Percentiles rank a stretch among this genome's conserved stretches.
Conservation (phyloP, 345 rosid genomes). For the Rhizophora apiculata region DNA sequence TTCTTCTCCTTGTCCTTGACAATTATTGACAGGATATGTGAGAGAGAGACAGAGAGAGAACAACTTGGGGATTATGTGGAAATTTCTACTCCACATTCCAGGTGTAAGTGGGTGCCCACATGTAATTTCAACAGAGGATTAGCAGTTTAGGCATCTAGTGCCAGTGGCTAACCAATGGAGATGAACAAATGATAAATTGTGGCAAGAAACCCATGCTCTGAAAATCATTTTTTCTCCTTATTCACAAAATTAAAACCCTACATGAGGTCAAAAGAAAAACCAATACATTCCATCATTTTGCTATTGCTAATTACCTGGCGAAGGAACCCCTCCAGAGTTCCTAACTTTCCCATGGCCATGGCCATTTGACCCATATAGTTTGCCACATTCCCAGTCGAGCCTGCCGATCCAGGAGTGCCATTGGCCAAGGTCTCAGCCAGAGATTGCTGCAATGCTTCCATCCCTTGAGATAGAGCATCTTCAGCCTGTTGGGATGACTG, state of each 20-base stretch:
- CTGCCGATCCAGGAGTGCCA: slow-evolving; percentile 62
- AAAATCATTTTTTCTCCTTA: no score
- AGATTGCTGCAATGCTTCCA: slow-evolving; percentile 47
- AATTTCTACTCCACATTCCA: no score
- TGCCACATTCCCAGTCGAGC: slow-evolving; percentile 74
- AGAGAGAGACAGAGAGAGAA: no score
- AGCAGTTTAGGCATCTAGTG: no score
- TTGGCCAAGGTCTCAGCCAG: slow-evolving; percentile 78
- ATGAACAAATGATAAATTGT: no score
- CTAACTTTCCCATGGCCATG: slow-evolving; percentile 98
- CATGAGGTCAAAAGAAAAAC: not conserved
- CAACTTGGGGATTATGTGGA: no score
- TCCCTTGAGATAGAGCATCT: slow-evolving; percentile 90
- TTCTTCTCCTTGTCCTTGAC: no score
- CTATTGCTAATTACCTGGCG: slow-evolving; percentile 46
- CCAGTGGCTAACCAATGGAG: no score
- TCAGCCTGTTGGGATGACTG: slow-evolving; percentile 91
- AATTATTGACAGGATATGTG: no score
- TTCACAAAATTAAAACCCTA: not conserved
- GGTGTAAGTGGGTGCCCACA: no score
- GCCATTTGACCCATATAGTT: slow-evolving; percentile 99
- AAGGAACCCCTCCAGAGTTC: slow-evolving; percentile 81
- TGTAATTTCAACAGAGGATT: no score
- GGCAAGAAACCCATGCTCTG: no score
- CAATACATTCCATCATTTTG: not conserved